A percentile compares a stretch with the other conserved stretches of the same genome.
These are phyloP conservation scores for Melaleuca alternifolia DNA, from an alignment of 345 rosid species.

Conservation along the genomic window DNA sequence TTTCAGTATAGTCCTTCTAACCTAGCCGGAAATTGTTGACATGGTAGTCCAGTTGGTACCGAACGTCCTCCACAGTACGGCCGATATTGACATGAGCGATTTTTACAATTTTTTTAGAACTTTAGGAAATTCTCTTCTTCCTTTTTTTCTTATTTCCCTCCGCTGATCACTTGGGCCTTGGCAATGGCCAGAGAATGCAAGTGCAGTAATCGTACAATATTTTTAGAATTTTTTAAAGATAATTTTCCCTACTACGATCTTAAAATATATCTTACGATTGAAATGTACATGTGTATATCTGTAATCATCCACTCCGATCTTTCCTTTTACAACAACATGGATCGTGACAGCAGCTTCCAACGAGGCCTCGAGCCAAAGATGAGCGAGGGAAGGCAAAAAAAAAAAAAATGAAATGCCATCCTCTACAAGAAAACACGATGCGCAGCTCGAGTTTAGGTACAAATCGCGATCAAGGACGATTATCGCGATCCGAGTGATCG, in stretches of 20 bases:
- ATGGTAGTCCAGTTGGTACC: rapidly evolving
- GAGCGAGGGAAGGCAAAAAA: background rate
- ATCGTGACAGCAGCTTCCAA: background rate
- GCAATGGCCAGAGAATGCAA: background rate
- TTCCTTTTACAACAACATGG: background rate
- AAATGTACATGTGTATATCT: background rate
- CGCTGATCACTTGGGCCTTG: rapidly evolving
- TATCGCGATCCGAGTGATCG: background rate
- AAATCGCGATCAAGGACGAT: background rate
- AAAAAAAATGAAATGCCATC: background rate
- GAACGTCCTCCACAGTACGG: too few species aligned
- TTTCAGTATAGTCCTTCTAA: rapidly evolving
- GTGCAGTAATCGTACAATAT: rapidly evolving
- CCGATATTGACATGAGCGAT: rapidly evolving
- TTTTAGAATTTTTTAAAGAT: background rate
- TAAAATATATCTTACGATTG: background rate
- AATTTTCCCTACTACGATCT: background rate
- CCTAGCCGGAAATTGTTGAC: rapidly evolving
- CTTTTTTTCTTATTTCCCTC: background rate
- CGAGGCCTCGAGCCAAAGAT: background rate
- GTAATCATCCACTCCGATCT: background rate
- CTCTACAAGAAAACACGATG: background rate
- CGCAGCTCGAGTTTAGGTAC: background rate
- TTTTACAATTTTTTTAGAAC: background rate
- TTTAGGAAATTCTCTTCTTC: background rate